A percentile compares a stretch with the other conserved stretches of the same genome.
Evolutionary conservation across 1,284 basidiomycete genomes (phyloP).

Genomic region (Sanguinoderma infundibulare): DNA sequence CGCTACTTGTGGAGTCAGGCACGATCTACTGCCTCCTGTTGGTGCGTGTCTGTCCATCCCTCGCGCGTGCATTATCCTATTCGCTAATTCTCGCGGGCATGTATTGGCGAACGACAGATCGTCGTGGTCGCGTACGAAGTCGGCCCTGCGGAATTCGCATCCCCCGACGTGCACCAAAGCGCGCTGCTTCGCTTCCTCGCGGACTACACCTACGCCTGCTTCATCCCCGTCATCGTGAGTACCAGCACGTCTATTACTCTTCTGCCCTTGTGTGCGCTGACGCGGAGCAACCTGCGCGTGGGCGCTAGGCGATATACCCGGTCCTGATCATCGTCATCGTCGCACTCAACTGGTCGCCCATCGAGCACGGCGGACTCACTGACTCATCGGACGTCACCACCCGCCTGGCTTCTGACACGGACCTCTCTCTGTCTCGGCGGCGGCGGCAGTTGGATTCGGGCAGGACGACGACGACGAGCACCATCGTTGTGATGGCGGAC

Average conservation of each 20-base stretch:
- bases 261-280: background rate
- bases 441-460: too few relatives aligned
- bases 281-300: background rate
- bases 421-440: too few relatives aligned
- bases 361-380: background rate
- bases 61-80: background rate
- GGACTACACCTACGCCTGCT: background rate
- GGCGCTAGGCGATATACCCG: background rate
- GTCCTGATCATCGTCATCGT: slow-evolving; percentile 3
- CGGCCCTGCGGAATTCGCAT: background rate
- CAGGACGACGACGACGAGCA: background rate
- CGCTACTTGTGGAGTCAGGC: background rate
- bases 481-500: background rate
- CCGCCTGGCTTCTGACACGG: too few relatives aligned
- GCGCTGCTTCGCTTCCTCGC: background rate
- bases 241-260: background rate
- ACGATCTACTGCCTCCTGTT: background rate
- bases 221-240: background rate
- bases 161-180: background rate
- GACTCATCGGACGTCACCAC: background rate
- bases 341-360: slow-evolving; percentile 1
- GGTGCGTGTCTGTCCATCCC: background rate
- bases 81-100: background rate
- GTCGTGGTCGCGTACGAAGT: background rate
- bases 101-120: background rate